Evolutionary conservation across 2,329 filamentous ascomycete genomes (phyloP).

Genomic region (Mariannaea sp.): DNA sequence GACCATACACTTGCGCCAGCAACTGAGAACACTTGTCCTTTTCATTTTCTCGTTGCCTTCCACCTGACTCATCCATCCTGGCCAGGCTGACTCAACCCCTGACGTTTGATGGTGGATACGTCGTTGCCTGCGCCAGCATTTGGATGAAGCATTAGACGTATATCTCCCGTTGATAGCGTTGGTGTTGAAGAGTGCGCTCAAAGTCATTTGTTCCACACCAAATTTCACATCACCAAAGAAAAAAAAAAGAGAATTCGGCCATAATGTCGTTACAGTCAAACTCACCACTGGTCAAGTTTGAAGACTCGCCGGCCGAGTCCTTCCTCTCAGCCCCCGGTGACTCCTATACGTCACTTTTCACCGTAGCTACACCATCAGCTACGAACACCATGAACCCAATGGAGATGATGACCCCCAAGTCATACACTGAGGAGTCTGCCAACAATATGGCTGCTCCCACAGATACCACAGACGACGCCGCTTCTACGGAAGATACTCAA

Average conservation of each 20-base stretch:
- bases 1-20: conserved; percentile 24
- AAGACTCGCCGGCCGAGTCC: conserved; percentile 60
- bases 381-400: conserved; percentile 49
- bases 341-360: conserved; percentile 55
- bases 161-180: conserved; percentile 14
- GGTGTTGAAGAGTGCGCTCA: conserved; percentile 8
- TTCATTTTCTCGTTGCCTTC: conserved; percentile 26
- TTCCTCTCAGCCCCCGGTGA: conserved; percentile 57
- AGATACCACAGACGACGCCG: conserved; percentile 23
- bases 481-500: conserved; percentile 34
- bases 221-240: conserved; percentile 24
- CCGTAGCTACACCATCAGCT: conserved; percentile 39
- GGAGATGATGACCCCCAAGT: conserved; percentile 56
- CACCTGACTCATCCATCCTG: conserved; percentile 32
- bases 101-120: conserved; percentile 23
- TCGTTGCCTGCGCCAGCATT: conserved; percentile 18
- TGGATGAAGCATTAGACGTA: conserved; percentile 13
- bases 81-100: conserved; percentile 33
- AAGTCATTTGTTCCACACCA: conserved; percentile 14
- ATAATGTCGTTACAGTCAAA: conserved; percentile 50
- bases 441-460: neutral
- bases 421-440: conserved; percentile 40
- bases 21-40: conserved; percentile 38
- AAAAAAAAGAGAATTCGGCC: no score
- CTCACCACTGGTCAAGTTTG: conserved; percentile 56